Base-by-base conservation (phyloP, 176 grass and related monocot genomes). In the Oryza glumipatula region DNA sequence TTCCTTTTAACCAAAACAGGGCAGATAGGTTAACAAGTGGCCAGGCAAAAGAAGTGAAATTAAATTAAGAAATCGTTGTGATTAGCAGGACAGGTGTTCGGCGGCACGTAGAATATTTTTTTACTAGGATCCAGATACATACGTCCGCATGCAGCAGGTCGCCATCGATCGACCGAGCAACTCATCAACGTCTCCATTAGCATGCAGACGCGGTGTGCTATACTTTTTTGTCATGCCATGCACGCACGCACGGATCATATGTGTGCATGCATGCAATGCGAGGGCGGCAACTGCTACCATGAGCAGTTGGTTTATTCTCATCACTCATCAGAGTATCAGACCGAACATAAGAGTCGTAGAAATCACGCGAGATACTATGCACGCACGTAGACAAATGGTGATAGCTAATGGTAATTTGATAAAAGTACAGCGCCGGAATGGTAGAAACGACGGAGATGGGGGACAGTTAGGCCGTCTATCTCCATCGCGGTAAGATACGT, bases 81-180 rank as follows among this genome's bases (percentile, higher is more conserved):
- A 38, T 30, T 22, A 79, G 21, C n/a, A 12, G 38, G 64, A 72
- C 44, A 86, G 54, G 67, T 89, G 88, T 82, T 6, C 14, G 77
- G 54, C 78, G 51, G 82, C 51, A 65, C 65, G 67, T 68, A 78
- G 74, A 74, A 82, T 82, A 72, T 77, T 63, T 82, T 67, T 77
- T 4, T n/a, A 54, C 33, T 32, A 46, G 41, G 66, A 35, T 56
- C 67, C 78, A 58, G 10, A n/a, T 58, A 60, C 35, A 67, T 78
- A n/a, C 44, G 58, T 33, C 76, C 81, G 32, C 44, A 51, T 30
- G 71, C 67, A 38, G 68, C 82, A 58, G 81, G 88, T 90, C 79
- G 67, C 67, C 36, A 38, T 38, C 36, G 3, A 58, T 90, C 83
- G 3, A 58, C 82, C 83, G 9, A 21, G 46, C 28, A 4, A 45